These are phyloP conservation scores for Tolypocladium tundrense DNA, from an alignment of 2,329 filamentous ascomycete genomes.

Conservation along the genomic window DNA sequence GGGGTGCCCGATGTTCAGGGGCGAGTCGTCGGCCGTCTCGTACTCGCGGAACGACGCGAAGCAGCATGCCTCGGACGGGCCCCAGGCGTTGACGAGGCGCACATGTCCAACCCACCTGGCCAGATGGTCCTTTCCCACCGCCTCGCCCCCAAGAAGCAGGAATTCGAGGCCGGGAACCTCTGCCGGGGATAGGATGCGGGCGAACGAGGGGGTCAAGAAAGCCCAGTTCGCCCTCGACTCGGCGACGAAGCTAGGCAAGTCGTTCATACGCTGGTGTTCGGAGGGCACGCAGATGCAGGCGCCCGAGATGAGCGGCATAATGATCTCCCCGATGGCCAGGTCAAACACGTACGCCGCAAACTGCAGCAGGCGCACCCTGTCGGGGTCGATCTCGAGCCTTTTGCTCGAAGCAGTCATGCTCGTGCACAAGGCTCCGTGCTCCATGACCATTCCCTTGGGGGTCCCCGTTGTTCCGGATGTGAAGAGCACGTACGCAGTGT, in stretches of 20 bases:
- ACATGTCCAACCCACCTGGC: slow-evolving; percentile 3
- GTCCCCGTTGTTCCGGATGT: slow-evolving; percentile 8
- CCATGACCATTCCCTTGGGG: slow-evolving; percentile 9
- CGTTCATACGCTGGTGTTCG: slow-evolving; percentile 1
- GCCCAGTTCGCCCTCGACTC: neutral
- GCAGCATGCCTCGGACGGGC: slow-evolving; percentile 3
- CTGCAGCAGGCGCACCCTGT: slow-evolving; percentile 1
- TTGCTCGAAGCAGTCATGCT: neutral
- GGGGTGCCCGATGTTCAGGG: slow-evolving; percentile 1
- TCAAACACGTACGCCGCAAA: slow-evolving; percentile 7
- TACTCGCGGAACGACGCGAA: neutral
- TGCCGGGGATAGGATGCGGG: neutral
- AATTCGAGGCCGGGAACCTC: slow-evolving; percentile 1
- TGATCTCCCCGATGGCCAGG: slow-evolving; percentile 1
- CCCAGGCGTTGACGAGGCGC: slow-evolving; percentile 6
- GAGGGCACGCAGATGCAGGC: slow-evolving; percentile 5
- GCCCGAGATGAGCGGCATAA: slow-evolving; percentile 2
- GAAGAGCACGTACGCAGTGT: slow-evolving; percentile 6
- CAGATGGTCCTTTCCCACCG: slow-evolving; percentile 1
- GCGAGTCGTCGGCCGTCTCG: neutral
- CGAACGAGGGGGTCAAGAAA: slow-evolving; percentile 3
- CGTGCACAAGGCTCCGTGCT: slow-evolving; percentile 3
- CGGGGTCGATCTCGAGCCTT: neutral
- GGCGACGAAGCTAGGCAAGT: slow-evolving; percentile 1
- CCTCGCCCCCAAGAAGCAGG: slow-evolving; percentile 3